phyloP scores from a whole-genome alignment of 2,329 filamentous ascomycete genomes.

The Cadophora sp. region DNA sequence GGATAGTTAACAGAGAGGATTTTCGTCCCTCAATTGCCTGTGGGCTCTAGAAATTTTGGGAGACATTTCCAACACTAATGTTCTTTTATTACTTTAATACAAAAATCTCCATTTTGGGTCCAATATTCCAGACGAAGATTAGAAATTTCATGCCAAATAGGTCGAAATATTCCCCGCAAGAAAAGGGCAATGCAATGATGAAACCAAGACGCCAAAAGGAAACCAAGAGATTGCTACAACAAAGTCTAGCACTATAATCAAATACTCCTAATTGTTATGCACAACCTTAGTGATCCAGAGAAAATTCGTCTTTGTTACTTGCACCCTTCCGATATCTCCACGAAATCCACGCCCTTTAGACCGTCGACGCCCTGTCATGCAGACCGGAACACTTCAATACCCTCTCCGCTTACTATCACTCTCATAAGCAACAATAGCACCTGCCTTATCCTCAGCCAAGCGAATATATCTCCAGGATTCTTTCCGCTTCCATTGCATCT shows the following conservation, averaged over 20 bases:
- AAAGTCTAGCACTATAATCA: not conserved
- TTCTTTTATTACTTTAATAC: too few relatives aligned
- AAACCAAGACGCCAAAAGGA: too few relatives aligned
- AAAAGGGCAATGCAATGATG: too few relatives aligned
- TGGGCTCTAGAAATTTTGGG: too few relatives aligned
- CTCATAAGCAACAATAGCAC: slow-evolving; percentile 21
- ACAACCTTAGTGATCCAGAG: not conserved
- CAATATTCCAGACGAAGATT: too few relatives aligned
- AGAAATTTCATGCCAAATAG: too few relatives aligned
- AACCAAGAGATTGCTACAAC: not conserved
- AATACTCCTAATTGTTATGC: not conserved
- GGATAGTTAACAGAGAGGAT: too few relatives aligned
- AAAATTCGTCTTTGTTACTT: not conserved
- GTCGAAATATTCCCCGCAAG: too few relatives aligned
- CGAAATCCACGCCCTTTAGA: too few relatives aligned
- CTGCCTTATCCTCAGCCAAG: slow-evolving; percentile 13
- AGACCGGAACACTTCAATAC: not conserved
- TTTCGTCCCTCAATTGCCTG: too few relatives aligned
- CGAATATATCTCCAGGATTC: slow-evolving; percentile 20
- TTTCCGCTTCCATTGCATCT: slow-evolving; percentile 22
- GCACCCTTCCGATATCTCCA: not conserved
- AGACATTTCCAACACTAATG: too few relatives aligned
- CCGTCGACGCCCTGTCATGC: not conserved
- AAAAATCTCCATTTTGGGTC: too few relatives aligned
- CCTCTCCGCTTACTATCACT: not conserved